phyloP scores from a whole-genome alignment of 805 yeast species.

The Sporopachydermia lactativora region DNA sequence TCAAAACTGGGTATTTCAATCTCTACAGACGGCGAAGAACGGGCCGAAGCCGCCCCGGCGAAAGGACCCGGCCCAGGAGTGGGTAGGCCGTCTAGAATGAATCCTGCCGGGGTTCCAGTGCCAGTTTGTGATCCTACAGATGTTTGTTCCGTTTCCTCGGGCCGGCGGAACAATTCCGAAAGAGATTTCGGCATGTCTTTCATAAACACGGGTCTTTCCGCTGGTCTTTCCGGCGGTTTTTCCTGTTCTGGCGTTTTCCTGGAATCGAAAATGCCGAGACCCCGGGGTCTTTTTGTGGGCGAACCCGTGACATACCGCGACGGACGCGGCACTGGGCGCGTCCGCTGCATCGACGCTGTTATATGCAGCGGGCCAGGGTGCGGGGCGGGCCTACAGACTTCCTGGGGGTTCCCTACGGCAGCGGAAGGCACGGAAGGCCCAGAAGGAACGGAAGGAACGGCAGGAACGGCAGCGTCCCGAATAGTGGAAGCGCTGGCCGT shows the following conservation, averaged over 20 bases:
- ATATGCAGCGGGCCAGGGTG: not conserved
- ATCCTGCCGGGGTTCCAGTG: not conserved
- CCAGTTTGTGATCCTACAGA: not conserved
- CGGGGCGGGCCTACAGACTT: no score
- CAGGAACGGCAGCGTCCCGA: not conserved
- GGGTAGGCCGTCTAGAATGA: not conserved
- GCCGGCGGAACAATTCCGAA: not conserved
- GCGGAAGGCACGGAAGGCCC: not conserved
- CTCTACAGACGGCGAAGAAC: not conserved
- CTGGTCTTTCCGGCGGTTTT: no score
- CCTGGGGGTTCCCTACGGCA: not conserved
- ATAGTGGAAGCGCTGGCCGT: not conserved
- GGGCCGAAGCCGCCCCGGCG: not conserved
- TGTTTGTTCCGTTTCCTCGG: no score
- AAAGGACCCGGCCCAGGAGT: not conserved
- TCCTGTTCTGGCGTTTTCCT: not conserved
- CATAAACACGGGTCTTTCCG: not conserved
- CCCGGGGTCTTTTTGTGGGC: not conserved
- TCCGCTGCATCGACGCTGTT: not conserved
- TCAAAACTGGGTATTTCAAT: constrained; percentile 1
- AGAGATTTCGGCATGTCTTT: not conserved
- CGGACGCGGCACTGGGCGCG: no score
- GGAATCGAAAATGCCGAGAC: no score
- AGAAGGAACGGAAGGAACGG: no score
- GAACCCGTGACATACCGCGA: no score